These are phyloP conservation scores for Acanthamoeba divionensis DNA, from an alignment of 208 protist species.

Conservation along the genomic window DNA sequence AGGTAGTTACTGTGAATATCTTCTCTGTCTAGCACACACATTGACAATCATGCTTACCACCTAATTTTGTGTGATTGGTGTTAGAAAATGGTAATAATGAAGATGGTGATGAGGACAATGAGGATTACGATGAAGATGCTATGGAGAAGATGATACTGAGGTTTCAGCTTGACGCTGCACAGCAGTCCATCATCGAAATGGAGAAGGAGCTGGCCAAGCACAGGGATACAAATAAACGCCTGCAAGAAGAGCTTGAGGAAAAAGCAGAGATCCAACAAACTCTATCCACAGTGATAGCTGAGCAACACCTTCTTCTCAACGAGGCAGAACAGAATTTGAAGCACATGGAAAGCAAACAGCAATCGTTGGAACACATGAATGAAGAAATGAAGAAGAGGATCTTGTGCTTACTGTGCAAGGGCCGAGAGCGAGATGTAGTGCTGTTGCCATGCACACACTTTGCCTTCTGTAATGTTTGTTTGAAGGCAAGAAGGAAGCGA, in stretches of 20 bases:
- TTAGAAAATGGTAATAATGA: neutral
- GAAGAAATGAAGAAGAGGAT: neutral
- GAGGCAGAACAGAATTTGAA: neutral
- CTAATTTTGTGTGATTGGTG: no score
- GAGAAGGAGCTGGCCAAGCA: neutral
- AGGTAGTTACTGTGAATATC: no score
- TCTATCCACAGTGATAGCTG: neutral
- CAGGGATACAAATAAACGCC: neutral
- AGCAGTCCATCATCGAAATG: conserved; percentile 43
- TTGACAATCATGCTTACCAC: no score
- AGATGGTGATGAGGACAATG: neutral
- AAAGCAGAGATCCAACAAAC: neutral
- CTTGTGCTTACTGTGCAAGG: neutral
- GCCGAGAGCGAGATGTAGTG: neutral
- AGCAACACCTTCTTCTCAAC: neutral
- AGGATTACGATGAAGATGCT: neutral
- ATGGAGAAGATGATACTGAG: conserved; percentile 30
- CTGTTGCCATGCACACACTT: conserved; percentile 1
- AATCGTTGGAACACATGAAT: neutral
- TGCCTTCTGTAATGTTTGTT: neutral
- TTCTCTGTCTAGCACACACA: no score
- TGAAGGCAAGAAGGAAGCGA: neutral
- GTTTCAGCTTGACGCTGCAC: conserved; percentile 11
- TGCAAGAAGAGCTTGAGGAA: no score
- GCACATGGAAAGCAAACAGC: neutral